Conservation (phyloP, 176 grass and related monocot genomes). For the Oryza glaberrima region DNA sequence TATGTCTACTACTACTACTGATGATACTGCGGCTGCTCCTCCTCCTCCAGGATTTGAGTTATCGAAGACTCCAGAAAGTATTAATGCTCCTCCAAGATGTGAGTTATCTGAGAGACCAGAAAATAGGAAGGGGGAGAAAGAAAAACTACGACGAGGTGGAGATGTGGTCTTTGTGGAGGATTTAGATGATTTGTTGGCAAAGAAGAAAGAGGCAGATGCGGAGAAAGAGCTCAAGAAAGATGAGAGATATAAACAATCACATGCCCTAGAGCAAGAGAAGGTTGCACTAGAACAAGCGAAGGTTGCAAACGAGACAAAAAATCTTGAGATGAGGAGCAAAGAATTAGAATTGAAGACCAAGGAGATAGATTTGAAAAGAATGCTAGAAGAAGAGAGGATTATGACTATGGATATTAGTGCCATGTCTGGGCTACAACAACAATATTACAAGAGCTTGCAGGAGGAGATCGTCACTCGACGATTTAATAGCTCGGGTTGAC, state of each 20-base stretch:
- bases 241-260: not conserved
- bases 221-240: not conserved
- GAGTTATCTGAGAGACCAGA: not conserved
- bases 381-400: conserved; percentile 37
- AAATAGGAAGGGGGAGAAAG: not conserved
- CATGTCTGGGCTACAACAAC: conserved; percentile 17
- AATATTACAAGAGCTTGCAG: conserved; percentile 31
- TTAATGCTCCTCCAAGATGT: not conserved
- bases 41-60: not conserved
- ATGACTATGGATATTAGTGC: conserved; percentile 14
- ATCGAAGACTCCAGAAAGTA: no score
- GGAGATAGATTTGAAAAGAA: conserved; percentile 33
- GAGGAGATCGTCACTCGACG: conserved; percentile 21
- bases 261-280: conserved; percentile 10
- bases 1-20: not conserved
- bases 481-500: not conserved
- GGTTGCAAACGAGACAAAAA: conserved; percentile 33
- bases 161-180: conserved; percentile 2
- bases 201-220: not conserved
- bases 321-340: conserved; percentile 21
- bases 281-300: conserved; percentile 7
- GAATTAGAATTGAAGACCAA: conserved; percentile 32
- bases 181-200: not conserved
- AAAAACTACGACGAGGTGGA: not conserved
- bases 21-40: not conserved